Evolutionary conservation across 805 yeast genomes (phyloP).

Genomic region (Wickerhamomyces sydowiorum): DNA sequence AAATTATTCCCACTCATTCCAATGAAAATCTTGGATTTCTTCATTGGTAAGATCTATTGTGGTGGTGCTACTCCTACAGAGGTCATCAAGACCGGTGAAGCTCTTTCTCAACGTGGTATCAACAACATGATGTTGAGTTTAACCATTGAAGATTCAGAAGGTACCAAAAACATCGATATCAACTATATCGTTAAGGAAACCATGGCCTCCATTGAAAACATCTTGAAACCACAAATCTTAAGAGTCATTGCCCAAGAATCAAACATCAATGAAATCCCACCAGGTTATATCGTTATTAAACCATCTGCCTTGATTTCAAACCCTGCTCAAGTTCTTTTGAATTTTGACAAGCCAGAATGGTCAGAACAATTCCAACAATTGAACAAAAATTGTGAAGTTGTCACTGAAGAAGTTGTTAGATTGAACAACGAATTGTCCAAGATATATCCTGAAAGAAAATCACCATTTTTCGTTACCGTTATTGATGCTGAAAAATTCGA

Average conservation of each 20-base stretch:
- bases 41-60: conserved; percentile 80
- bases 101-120: conserved; percentile 67
- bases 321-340: conserved; percentile 66
- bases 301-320: conserved; percentile 84
- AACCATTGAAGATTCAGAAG: conserved; percentile 91
- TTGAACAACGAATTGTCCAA: conserved; percentile 44
- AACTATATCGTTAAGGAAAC: conserved; percentile 58
- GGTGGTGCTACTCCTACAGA: conserved; percentile 81
- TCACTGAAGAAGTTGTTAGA: conserved; percentile 51
- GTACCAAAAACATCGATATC: conserved; percentile 55
- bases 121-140: conserved; percentile 93
- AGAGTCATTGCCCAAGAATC: conserved; percentile 40
- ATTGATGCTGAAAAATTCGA: conserved; percentile 91
- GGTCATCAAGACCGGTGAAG: conserved; percentile 64
- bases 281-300: conserved; percentile 89
- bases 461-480: conserved; percentile 72
- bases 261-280: conserved; percentile 65
- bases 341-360: conserved; percentile 51
- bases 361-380: conserved; percentile 49
- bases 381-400: conserved; percentile 57
- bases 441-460: conserved; percentile 54
- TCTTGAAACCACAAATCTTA: conserved; percentile 67
- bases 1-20: conserved; percentile 74
- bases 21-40: conserved; percentile 55
- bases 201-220: conserved; percentile 56